phyloP scores from a whole-genome alignment of 2,329 filamentous ascomycete species.

The Phaeomoniella chlamydospora region DNA sequence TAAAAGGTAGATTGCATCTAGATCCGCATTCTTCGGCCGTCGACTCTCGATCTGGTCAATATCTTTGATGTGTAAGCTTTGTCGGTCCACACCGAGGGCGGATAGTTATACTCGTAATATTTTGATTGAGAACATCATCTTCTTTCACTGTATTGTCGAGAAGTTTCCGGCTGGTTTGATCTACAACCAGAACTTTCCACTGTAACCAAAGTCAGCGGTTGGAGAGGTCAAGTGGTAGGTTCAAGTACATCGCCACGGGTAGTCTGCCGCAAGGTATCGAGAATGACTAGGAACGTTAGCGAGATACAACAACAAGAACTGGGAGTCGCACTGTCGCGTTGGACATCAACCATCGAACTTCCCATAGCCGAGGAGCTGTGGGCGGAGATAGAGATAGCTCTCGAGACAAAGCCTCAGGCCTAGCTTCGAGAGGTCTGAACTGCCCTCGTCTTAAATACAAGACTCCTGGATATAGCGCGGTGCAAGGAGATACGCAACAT shows the following conservation, averaged over 20 bases:
- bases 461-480: no score
- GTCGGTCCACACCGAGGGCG: constrained; percentile 7
- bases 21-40: constrained; percentile 67
- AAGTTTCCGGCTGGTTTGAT: constrained; percentile 69
- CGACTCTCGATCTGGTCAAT: constrained; percentile 88
- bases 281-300: constrained; percentile 58
- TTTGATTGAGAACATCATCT: constrained; percentile 93
- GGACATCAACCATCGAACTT: constrained; percentile 70
- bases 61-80: constrained; percentile 38
- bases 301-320: no score
- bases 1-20: constrained; percentile 90
- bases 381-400: background rate
- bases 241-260: constrained; percentile 61
- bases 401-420: background rate
- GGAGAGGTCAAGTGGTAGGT: constrained; percentile 11
- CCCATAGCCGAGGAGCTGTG: constrained; percentile 48
- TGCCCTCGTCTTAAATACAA: no score
- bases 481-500: no score
- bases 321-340: constrained; percentile 48
- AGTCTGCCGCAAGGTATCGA: constrained; percentile 61
- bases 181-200: constrained; percentile 96
- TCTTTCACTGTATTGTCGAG: constrained; percentile 84
- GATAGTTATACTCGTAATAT: constrained; percentile 66
- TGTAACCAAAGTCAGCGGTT: constrained; percentile 26
- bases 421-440: no score